phyloP scores from a whole-genome alignment of 306 rosid species.

The Elaeagnus macrophylla region DNA sequence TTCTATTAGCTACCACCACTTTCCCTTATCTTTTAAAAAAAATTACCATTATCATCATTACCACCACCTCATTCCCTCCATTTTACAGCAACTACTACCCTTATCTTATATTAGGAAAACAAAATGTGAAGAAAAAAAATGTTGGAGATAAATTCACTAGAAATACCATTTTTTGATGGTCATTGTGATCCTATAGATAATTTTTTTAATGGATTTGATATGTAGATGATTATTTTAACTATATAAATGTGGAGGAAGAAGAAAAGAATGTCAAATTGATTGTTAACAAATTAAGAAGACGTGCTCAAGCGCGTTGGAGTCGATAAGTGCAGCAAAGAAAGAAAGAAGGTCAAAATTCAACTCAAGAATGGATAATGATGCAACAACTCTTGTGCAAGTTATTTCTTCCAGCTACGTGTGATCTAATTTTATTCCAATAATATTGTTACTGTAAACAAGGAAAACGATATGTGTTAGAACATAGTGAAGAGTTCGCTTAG shows the following conservation, averaged over 20 bases:
- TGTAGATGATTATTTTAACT: not conserved
- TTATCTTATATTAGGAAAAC: no score
- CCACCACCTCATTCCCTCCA: no score
- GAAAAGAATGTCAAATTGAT: not conserved
- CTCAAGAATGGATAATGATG: not conserved
- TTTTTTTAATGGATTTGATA: not conserved
- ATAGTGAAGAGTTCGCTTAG: not conserved
- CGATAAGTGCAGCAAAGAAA: not conserved
- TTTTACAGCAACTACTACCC: no score
- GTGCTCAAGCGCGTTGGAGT: not conserved
- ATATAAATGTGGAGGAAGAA: not conserved
- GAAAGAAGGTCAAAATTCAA: not conserved
- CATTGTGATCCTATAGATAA: not conserved
- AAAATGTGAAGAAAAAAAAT: no score
- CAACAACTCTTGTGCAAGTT: not conserved
- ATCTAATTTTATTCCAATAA: not conserved
- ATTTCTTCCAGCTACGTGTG: not conserved
- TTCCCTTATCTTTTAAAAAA: no score
- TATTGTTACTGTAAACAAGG: not conserved
- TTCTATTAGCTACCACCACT: no score
- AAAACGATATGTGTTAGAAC: not conserved
- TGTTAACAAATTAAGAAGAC: no score
- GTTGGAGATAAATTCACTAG: no score
- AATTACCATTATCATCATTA: no score
- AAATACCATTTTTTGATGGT: not conserved